Evolutionary conservation across 2,329 filamentous ascomycete species (phyloP), one percentile per base, ranked within the genome.

Genomic region (Balansia obtecta): DNA sequence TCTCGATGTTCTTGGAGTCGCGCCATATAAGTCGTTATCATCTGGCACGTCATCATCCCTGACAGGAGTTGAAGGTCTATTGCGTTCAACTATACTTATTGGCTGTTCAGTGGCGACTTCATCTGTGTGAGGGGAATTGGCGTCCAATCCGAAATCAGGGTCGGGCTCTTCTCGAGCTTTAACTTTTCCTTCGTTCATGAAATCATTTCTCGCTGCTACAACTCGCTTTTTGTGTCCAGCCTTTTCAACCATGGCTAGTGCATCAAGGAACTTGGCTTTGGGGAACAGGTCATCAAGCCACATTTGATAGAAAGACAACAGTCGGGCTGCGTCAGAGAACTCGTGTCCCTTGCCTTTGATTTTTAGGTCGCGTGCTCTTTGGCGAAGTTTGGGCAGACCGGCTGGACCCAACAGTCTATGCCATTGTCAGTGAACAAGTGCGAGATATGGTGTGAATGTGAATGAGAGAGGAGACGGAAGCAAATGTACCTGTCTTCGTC

Each of bases 281-380:
- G 93, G 93, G 61, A 90, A 98, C 12, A 98, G 74, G 61, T 96
- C 89, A 67, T 98, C 91, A 2, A 98, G 84, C 93, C 93, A 98
- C 50, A 95, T 68, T 64, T 97, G 93, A 63, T 97, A 98, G 63
- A 94, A 87, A 22, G 86, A 88, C 45, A 98, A 75, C 22, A 98
- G 76, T 15, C 83, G 80, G 0, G 83, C 79, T 11, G 89, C 80
- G 63, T 98, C 93, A 16, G 85, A 83, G 67, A 93, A 97, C 83
- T 98, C 93, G 63, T 97, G 88, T 0, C 90, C 91, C 66, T 95
- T 97, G 46, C 93, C 93, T 64, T 91, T 94, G 58, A 96, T 81
- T 56, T 80, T 87, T 18, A 96, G 69, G 32, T 80, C 76, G 49
- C 79, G 82, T 0, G 87, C 83, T 58, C 82, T 82, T 54, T 75